phyloP scores from a whole-genome alignment of 805 yeast species.

The Zygotorulaspora chibaensis region DNA sequence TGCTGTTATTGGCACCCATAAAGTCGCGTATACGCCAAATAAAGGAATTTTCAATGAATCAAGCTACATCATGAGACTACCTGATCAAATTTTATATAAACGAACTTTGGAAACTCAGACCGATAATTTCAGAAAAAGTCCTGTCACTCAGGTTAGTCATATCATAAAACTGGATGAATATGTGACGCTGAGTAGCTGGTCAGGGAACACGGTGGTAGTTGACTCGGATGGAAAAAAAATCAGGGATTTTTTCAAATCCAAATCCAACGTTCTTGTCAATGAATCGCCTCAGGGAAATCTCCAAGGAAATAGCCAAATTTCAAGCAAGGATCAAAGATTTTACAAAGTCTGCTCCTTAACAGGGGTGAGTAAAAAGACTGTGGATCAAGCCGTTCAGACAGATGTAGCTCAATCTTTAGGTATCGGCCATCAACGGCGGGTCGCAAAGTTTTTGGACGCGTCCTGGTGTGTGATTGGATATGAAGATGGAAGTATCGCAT shows the following conservation, averaged over 20 bases:
- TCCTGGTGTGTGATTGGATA: slow-evolving; percentile 34
- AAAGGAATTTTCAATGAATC: neutral
- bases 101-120: neutral
- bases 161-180: slow-evolving; percentile 8
- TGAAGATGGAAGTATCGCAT: slow-evolving; percentile 29
- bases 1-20: slow-evolving; percentile 17
- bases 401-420: neutral
- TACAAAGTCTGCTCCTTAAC: slow-evolving; percentile 7
- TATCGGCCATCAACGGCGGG: slow-evolving; percentile 20
- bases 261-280: slow-evolving; percentile 21
- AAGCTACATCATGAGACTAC: neutral
- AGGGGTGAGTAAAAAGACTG: neutral
- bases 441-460: slow-evolving; percentile 9
- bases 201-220: slow-evolving; percentile 20
- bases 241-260: slow-evolving; percentile 15
- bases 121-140: slow-evolving; percentile 2
- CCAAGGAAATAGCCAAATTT: slow-evolving; percentile 6
- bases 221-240: slow-evolving; percentile 1
- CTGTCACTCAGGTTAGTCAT: slow-evolving; percentile 16
- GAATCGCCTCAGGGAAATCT: slow-evolving; percentile 28
- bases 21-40: neutral
- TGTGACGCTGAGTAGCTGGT: slow-evolving; percentile 22
- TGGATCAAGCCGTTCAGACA: neutral
- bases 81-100: neutral
- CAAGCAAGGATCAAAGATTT: slow-evolving; percentile 3